These are phyloP conservation scores for Paecilomyces fulvus DNA, from an alignment of 2,329 filamentous ascomycete genomes.

Conservation along the genomic window DNA sequence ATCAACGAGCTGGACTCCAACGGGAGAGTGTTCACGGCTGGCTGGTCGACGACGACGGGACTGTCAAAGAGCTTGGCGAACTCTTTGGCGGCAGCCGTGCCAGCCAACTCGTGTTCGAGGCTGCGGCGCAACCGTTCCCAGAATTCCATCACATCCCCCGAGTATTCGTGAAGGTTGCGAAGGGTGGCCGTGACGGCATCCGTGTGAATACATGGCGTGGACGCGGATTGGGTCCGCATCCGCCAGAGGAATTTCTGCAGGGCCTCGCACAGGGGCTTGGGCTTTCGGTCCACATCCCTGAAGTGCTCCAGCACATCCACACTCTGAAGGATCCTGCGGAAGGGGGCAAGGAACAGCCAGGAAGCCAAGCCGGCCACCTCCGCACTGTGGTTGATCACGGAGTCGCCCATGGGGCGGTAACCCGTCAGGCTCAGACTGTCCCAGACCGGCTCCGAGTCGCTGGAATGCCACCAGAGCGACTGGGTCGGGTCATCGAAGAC, in stretches of 20 bases:
- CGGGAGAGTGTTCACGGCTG: conserved; percentile 27
- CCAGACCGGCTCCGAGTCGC: conserved; percentile 45
- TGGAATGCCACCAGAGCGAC: conserved; percentile 53
- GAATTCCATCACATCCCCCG: conserved; percentile 46
- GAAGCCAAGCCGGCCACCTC: conserved; percentile 49
- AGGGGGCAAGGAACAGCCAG: conserved; percentile 52
- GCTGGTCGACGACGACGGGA: conserved; percentile 18
- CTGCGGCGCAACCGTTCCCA: conserved; percentile 47
- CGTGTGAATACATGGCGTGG: conserved; percentile 32
- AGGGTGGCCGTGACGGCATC: conserved; percentile 33
- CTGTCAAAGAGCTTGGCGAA: conserved; percentile 43
- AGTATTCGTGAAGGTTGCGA: conserved; percentile 35
- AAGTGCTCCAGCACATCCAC: conserved; percentile 40
- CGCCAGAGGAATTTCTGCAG: conserved; percentile 46
- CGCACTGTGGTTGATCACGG: conserved; percentile 36
- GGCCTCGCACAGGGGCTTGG: conserved; percentile 43
- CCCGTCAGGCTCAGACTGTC: conserved; percentile 51
- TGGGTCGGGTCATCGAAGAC: conserved; percentile 52
- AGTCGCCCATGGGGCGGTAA: conserved; percentile 43
- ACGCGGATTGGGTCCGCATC: conserved; percentile 38
- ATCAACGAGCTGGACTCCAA: conserved; percentile 31
- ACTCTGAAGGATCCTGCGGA: conserved; percentile 48
- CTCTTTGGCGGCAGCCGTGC: conserved; percentile 32
- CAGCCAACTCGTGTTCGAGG: conserved; percentile 44
- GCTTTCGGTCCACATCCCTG: conserved; percentile 37